Evolutionary conservation across 108 stramenopile species (phyloP).

Genomic region (Pseudonitzschia delicatissima): DNA sequence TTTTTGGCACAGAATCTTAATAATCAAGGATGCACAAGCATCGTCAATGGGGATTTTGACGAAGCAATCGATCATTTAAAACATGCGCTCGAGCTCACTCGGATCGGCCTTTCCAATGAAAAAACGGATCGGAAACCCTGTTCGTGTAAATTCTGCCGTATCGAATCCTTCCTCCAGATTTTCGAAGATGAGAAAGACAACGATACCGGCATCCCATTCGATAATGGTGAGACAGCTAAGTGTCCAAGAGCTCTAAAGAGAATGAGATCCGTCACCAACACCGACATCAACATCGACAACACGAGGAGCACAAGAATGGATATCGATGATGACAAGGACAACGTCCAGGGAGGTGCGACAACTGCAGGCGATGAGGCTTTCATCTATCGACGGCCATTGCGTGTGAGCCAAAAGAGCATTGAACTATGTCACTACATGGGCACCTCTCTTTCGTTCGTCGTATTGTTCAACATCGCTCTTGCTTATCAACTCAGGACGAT

Average conservation of each 20-base stretch:
- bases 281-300: not conserved
- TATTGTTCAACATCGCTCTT: constrained; percentile 28
- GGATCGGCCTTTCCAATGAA: too few relatives aligned
- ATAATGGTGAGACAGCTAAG: too few relatives aligned
- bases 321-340: not conserved
- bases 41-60: constrained; percentile 7
- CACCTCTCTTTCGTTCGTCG: constrained; percentile 5
- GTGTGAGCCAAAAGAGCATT: constrained; percentile 8
- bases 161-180: not conserved
- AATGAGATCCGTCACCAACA: not conserved
- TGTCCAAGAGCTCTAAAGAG: too few relatives aligned
- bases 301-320: not conserved
- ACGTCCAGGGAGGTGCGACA: not conserved
- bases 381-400: constrained; percentile 13
- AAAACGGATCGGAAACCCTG: not conserved
- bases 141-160: not conserved
- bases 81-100: constrained; percentile 7
- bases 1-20: constrained; percentile 28
- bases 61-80: constrained; percentile 1
- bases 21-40: constrained; percentile 7
- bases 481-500: constrained; percentile 1
- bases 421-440: constrained; percentile 23
- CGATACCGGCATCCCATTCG: not conserved
- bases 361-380: constrained; percentile 2
- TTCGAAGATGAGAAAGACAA: not conserved